These are phyloP conservation scores for Apiospora rasikravindrae DNA, from an alignment of 2,329 filamentous ascomycete genomes.

Conservation along the genomic window DNA sequence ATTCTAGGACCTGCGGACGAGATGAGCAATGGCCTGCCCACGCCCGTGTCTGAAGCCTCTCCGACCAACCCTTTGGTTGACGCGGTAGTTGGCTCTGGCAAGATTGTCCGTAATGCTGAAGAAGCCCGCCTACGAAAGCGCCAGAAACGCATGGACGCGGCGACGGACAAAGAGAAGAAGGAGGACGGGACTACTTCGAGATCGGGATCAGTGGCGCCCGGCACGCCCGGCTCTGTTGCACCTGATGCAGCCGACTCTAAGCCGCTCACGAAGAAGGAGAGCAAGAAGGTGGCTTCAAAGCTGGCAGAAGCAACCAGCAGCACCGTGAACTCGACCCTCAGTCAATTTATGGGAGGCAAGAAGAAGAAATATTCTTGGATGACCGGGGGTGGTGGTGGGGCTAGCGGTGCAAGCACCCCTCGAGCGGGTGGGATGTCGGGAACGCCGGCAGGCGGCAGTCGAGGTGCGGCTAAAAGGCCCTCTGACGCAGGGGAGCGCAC, in stretches of 20 bases:
- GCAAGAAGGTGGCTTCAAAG: slow-evolving; percentile 74
- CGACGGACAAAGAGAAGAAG: slow-evolving; percentile 57
- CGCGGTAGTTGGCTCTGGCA: slow-evolving; percentile 65
- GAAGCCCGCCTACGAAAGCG: slow-evolving; percentile 73
- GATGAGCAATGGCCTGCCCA: slow-evolving; percentile 48
- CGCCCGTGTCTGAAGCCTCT: slow-evolving; percentile 52
- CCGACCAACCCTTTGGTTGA: slow-evolving; percentile 55
- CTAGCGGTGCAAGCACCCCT: slow-evolving; percentile 60
- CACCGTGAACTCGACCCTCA: slow-evolving; percentile 83
- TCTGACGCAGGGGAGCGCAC: slow-evolving; percentile 63
- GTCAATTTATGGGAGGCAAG: slow-evolving; percentile 68
- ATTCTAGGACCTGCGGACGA: slow-evolving; percentile 45
- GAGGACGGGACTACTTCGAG: slow-evolving; percentile 52
- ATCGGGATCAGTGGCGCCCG: slow-evolving; percentile 61
- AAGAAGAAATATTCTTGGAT: slow-evolving; percentile 79
- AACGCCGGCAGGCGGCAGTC: slow-evolving; percentile 42
- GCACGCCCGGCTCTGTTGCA: slow-evolving; percentile 66
- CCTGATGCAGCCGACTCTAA: slow-evolving; percentile 68
- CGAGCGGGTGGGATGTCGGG: slow-evolving; percentile 43
- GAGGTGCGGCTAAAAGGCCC: slow-evolving; percentile 38
- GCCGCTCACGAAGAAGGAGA: slow-evolving; percentile 84
- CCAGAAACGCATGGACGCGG: slow-evolving; percentile 59
- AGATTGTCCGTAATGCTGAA: slow-evolving; percentile 73
- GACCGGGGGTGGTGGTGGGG: slow-evolving; percentile 51
- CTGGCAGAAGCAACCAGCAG: slow-evolving; percentile 80